Base-by-base conservation (phyloP, 345 rosid species). In the Excoecaria agallocha region DNA sequence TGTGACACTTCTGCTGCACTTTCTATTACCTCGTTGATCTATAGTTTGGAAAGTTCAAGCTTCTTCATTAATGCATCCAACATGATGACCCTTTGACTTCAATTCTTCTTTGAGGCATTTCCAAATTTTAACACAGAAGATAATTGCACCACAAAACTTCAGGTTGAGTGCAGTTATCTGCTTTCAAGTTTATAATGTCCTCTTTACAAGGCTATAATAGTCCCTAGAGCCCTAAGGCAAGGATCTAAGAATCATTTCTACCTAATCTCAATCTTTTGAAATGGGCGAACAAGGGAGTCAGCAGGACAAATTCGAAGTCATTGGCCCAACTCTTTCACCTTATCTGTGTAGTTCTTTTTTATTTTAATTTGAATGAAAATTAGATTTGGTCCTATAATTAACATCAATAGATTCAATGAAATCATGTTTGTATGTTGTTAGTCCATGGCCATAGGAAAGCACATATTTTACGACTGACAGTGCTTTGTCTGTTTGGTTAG, bases 1-100 rank as follows among this genome's bases (percentile, higher is more conserved):
- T 79, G 97, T 88, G 64, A 52, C 16, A 77, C 48, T 82, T 70
- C 78, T 69, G 17, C 80, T 77, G 58, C 56, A 62, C 17, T 61
- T 57, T 74, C 17, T 20, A 57, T 35, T 61, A 8, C 54, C 55
- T 43, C 43, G 66, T 64, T 65, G 25, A 49, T 41, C 39, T 62
- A 52, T n/a, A 41, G 41, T 62, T 64, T 69, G 7, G 15, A 67
- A 54, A 60, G 35, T 25, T 5, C 50, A 17, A 46, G 20, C 37
- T 9, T 52, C 9, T 22, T 17, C 45, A 5, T 52, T 74, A 1
- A 48, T 60, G 15, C 45, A 24, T 49, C 15, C 17, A 30, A 60
- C 50, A 22, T 55, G 20, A 12, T 37, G 58, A 38, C 24, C 63
- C 19, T 55, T 39, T 22, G 43, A 49, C 43, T 15, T 68, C 25